phyloP scores from a whole-genome alignment of 176 grass and related monocot genomes.

The Cymbopogon citratus region DNA sequence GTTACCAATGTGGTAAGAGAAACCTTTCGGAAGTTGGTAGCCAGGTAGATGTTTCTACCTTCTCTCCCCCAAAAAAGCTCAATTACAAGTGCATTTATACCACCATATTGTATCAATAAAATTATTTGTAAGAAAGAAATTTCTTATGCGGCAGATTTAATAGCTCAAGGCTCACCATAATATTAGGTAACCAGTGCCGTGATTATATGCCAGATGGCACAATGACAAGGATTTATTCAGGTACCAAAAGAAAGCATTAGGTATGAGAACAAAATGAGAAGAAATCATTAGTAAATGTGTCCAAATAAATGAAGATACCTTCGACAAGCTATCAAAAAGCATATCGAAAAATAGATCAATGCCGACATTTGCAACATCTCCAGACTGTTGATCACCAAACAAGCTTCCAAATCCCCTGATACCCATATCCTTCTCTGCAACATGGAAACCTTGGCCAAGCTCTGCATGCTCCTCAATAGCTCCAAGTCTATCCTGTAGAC shows the following conservation, averaged over 20 bases:
- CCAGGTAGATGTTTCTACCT: neutral
- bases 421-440: constrained; percentile 95
- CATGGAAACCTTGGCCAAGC: constrained; percentile 91
- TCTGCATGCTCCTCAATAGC: constrained; percentile 87
- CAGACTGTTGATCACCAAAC: constrained; percentile 97
- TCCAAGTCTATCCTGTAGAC: constrained; percentile 73
- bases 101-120: neutral
- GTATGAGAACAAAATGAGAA: neutral
- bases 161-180: constrained; percentile 8
- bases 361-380: constrained; percentile 95
- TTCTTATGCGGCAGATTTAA: neutral
- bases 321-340: constrained; percentile 94
- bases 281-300: neutral
- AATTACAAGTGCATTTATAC: neutral
- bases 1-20: neutral
- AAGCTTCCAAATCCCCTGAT: constrained; percentile 93
- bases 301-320: constrained; percentile 43
- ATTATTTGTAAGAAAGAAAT: neutral
- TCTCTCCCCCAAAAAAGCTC: neutral
- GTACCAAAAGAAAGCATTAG: neutral
- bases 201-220: neutral
- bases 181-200: neutral
- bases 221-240: neutral
- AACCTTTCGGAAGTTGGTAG: neutral
- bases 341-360: constrained; percentile 98